Conservation (phyloP, 2,329 filamentous ascomycete genomes). For the Thielaviopsis ethacetica region DNA sequence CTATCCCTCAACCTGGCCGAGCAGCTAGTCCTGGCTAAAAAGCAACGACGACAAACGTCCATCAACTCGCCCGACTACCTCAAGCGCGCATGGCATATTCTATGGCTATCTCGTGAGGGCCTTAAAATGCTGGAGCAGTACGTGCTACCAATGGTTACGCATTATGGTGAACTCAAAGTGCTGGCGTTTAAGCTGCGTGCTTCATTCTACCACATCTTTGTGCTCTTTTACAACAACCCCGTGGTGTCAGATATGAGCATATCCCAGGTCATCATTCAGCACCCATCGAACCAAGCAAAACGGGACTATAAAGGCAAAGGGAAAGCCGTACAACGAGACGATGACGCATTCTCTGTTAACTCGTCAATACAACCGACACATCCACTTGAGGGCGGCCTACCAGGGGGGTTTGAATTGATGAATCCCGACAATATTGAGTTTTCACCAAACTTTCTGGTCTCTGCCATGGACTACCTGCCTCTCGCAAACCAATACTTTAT, state of each 20-base stretch:
- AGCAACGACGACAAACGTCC: slow-evolving; percentile 65
- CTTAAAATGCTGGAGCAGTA: slow-evolving; percentile 75
- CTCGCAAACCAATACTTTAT: slow-evolving; percentile 68
- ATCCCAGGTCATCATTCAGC: slow-evolving; percentile 22
- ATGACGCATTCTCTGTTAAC: slow-evolving; percentile 27
- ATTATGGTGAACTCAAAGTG: slow-evolving; percentile 70
- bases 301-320: slow-evolving; percentile 31
- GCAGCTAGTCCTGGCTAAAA: slow-evolving; percentile 68
- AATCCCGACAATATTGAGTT: slow-evolving; percentile 16
- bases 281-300: slow-evolving; percentile 20
- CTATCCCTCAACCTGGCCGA: slow-evolving; percentile 76
- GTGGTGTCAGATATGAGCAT: slow-evolving; percentile 48
- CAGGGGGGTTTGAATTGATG: slow-evolving; percentile 34
- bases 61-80: slow-evolving; percentile 65
- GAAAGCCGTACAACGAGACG: slow-evolving; percentile 22
- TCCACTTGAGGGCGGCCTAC: slow-evolving; percentile 38
- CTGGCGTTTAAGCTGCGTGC: slow-evolving; percentile 82
- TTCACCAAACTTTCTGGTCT: slow-evolving; percentile 51
- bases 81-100: slow-evolving; percentile 71
- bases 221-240: slow-evolving; percentile 86
- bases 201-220: slow-evolving; percentile 92
- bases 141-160: slow-evolving; percentile 68
- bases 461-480: slow-evolving; percentile 64
- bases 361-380: slow-evolving; percentile 32
- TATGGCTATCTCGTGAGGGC: slow-evolving; percentile 90